Conservation (phyloP, 1,284 basidiomycete species). For the Xerocomus nothofagi region DNA sequence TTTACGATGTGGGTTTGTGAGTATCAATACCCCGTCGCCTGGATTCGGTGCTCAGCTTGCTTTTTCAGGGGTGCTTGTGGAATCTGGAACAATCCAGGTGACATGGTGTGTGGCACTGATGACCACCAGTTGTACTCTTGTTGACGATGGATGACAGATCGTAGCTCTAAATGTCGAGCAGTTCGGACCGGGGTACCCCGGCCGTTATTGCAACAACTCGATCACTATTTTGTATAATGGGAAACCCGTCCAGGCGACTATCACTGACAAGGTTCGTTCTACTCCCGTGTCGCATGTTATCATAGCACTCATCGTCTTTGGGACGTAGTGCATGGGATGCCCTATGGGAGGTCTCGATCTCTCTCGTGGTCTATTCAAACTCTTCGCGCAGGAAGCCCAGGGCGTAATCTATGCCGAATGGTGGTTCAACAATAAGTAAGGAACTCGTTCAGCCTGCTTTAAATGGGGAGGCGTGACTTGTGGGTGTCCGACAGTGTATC, state of each 20-base stretch:
- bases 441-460: background rate
- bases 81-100: conserved; percentile 38
- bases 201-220: conserved; percentile 57
- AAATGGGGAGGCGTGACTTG: background rate
- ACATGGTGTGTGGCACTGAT: conserved; percentile 47
- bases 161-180: conserved; percentile 49
- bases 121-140: background rate
- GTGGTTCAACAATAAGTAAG: conserved; percentile 44
- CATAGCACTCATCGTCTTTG: conserved; percentile 2
- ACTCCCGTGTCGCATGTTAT: background rate
- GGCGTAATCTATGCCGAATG: conserved; percentile 63
- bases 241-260: conserved; percentile 54
- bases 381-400: conserved; percentile 45
- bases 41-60: background rate
- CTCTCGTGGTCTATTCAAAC: conserved; percentile 70
- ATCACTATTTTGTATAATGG: conserved; percentile 67
- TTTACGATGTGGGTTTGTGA: conserved; percentile 57
- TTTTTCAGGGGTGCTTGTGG: conserved; percentile 57
- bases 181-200: conserved; percentile 57
- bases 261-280: conserved; percentile 61
- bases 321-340: conserved; percentile 65
- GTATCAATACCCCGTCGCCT: conserved; percentile 21
- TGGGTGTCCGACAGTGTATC: background rate
- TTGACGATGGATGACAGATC: conserved; percentile 36
- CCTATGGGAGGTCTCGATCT: conserved; percentile 77